Evolutionary conservation across 2,329 filamentous ascomycete genomes (phyloP).

Genomic region (Hymenoscyphus albidus): DNA sequence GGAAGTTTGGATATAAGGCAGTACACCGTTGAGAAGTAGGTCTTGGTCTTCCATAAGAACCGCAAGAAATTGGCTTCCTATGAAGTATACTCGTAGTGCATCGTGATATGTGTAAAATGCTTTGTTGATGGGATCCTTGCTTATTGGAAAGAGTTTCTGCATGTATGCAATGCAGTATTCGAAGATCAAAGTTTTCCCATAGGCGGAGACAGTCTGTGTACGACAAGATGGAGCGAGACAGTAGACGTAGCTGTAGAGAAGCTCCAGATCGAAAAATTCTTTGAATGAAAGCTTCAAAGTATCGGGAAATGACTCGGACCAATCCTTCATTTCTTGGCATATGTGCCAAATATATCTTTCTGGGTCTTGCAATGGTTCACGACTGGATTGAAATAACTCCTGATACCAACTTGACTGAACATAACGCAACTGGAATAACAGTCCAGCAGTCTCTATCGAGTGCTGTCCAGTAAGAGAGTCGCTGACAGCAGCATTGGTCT

Average conservation of each 20-base stretch:
- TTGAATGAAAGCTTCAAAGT: slow-evolving; percentile 62
- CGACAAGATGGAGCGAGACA: slow-evolving; percentile 77
- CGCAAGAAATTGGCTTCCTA: slow-evolving; percentile 60
- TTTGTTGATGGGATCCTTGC: slow-evolving; percentile 54
- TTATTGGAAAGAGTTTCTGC: slow-evolving; percentile 65
- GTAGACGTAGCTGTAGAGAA: slow-evolving; percentile 88
- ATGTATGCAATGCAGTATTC: slow-evolving; percentile 84
- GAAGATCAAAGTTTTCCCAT: slow-evolving; percentile 77
- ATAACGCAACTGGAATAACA: slow-evolving; percentile 78
- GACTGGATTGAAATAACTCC: slow-evolving; percentile 75
- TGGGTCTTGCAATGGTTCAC: slow-evolving; percentile 63
- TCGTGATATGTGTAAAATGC: slow-evolving; percentile 84
- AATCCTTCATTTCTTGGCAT: slow-evolving; percentile 72
- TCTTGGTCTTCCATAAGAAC: slow-evolving; percentile 57
- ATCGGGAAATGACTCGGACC: slow-evolving; percentile 72
- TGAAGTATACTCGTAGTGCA: slow-evolving; percentile 76
- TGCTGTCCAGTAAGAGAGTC: slow-evolving; percentile 43
- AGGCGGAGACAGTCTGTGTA: slow-evolving; percentile 68
- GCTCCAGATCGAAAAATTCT: slow-evolving; percentile 79
- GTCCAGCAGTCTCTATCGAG: slow-evolving; percentile 65
- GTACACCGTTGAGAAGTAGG: slow-evolving; percentile 45
- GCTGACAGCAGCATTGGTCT: slow-evolving; percentile 27
- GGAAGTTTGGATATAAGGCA: slow-evolving; percentile 23
- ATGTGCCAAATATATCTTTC: slow-evolving; percentile 71
- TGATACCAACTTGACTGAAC: slow-evolving; percentile 90